Percentiles rank a stretch among this genome's conserved stretches.
phyloP scores from a whole-genome alignment of 768 basidiomycete genomes.

The Auricularia cornea region DNA sequence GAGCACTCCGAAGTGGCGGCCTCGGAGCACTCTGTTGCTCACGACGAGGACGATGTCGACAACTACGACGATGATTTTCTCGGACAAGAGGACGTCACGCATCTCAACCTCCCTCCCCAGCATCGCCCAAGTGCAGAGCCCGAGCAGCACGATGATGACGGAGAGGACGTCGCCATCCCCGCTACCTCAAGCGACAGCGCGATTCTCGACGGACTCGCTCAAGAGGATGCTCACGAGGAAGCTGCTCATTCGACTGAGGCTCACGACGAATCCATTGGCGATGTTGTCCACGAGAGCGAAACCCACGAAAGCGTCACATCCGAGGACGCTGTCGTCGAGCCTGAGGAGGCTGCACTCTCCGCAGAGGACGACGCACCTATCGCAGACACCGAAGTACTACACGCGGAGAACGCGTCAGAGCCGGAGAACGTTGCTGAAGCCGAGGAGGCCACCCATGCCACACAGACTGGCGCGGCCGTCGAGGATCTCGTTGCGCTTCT shows the following conservation, averaged over 20 bases:
- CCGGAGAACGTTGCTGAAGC: constrained; percentile 10
- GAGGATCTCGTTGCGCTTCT: not conserved
- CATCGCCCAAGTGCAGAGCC: constrained; percentile 5
- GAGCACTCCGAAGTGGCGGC: not conserved
- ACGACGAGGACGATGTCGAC: constrained; percentile 18
- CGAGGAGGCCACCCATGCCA: constrained; percentile 5
- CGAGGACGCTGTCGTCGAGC: constrained; percentile 8
- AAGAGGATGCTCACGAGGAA: not conserved
- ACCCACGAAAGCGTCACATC: constrained; percentile 8
- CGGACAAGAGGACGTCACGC: constrained; percentile 9
- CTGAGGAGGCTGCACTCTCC: not conserved
- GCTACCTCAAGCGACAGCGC: too few relatives aligned
- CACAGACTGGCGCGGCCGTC: constrained; percentile 2
- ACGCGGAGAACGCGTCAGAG: constrained; percentile 10
- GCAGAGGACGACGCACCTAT: not conserved
- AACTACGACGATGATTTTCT: constrained; percentile 16
- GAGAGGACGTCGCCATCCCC: not conserved
- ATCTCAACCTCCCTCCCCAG: not conserved
- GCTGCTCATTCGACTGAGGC: not conserved
- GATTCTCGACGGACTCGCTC: not conserved
- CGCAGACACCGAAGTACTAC: constrained; percentile 12
- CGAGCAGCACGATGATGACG: constrained; percentile 8
- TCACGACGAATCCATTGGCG: too few relatives aligned
- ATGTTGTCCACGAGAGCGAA: constrained; percentile 7
- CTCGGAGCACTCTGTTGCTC: constrained; percentile 12